Percentiles rank a stretch among this genome's conserved stretches.
Evolutionary conservation across 1,284 basidiomycete species (phyloP).

Genomic region (Trametes pubescens): DNA sequence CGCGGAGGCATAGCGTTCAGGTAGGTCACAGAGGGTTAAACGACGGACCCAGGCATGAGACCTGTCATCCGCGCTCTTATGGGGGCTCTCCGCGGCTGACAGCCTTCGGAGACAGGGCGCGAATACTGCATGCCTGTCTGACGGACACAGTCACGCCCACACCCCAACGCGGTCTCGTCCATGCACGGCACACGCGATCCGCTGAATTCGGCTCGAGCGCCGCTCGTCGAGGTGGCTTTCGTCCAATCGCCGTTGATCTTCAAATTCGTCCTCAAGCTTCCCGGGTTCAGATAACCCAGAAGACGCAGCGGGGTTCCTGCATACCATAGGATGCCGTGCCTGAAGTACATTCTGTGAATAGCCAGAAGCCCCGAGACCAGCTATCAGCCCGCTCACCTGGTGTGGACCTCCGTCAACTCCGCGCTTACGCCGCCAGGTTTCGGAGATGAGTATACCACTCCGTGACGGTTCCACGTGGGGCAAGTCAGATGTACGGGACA

Average conservation of each 20-base stretch:
- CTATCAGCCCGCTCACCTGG: constrained; percentile 4
- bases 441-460: neutral
- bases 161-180: constrained; percentile 13
- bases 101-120: constrained; percentile 12
- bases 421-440: neutral
- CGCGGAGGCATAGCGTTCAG: constrained; percentile 3
- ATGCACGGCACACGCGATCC: constrained; percentile 11
- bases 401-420: neutral
- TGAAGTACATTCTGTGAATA: neutral
- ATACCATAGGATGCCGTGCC: neutral
- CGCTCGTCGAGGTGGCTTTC: constrained; percentile 2
- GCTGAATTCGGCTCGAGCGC: constrained; percentile 12
- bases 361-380: neutral
- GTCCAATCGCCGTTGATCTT: constrained; percentile 6
- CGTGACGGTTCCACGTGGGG: constrained; percentile 4
- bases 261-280: neutral
- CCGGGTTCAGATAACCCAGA: neutral
- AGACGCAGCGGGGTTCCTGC: constrained; percentile 8
- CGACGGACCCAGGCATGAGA: neutral
- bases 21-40: neutral
- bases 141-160: constrained; percentile 16
- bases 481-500: neutral
- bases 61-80: constrained; percentile 10
- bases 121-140: neutral
- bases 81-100: constrained; percentile 9